phyloP scores from a whole-genome alignment of 1,284 basidiomycete species.

The Apiotrichum domesticum region DNA sequence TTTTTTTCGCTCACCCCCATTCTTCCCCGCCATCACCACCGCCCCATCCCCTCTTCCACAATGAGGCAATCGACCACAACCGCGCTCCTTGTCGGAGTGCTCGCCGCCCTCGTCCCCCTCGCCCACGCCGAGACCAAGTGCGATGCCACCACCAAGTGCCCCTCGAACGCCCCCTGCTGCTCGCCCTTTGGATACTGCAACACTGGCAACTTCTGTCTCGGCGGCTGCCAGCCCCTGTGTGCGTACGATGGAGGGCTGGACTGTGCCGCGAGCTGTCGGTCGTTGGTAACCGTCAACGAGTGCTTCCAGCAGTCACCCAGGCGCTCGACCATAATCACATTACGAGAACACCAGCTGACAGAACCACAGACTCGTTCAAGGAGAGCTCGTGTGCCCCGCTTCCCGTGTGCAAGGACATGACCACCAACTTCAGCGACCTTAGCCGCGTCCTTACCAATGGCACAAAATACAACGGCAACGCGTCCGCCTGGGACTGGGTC shows the following conservation, averaged over 20 bases:
- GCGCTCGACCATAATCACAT: too few relatives aligned
- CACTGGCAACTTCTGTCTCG: constrained; percentile 60
- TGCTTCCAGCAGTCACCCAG: too few relatives aligned
- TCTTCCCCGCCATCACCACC: too few relatives aligned
- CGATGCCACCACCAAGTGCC: constrained; percentile 48
- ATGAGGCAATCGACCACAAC: neutral
- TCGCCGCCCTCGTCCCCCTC: constrained; percentile 2
- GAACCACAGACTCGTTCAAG: constrained; percentile 50
- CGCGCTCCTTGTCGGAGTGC: neutral
- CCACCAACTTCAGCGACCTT: constrained; percentile 61
- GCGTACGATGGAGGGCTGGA: neutral
- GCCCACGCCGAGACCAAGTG: constrained; percentile 18
- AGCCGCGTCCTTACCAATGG: constrained; percentile 56
- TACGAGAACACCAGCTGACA: neutral
- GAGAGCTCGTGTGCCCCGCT: constrained; percentile 63
- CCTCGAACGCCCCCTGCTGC: constrained; percentile 61
- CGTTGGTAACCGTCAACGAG: too few relatives aligned
- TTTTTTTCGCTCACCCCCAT: neutral
- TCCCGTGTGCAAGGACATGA: constrained; percentile 62
- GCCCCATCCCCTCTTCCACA: neutral
- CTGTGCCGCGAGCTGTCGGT: too few relatives aligned
- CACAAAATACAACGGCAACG: constrained; percentile 66
- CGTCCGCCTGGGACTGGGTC: constrained; percentile 53
- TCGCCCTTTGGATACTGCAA: constrained; percentile 73
- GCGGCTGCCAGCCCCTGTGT: constrained; percentile 70